Conservation (phyloP, 2,329 filamentous ascomycete genomes). For the Metarhizium brunneum region DNA sequence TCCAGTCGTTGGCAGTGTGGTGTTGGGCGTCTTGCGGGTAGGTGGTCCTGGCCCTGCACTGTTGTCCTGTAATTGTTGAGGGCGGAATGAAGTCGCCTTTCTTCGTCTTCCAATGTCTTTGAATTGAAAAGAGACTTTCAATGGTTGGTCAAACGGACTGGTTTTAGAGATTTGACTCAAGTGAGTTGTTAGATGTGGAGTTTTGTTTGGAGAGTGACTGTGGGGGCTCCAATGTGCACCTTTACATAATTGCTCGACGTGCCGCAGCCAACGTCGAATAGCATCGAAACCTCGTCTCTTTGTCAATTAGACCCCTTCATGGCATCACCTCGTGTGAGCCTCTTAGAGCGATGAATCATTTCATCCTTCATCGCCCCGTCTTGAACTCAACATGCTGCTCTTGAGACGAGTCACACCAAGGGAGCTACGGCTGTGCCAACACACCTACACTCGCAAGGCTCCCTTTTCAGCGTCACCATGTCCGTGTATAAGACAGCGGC, state of each 20-base stretch:
- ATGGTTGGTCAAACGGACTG: too few relatives aligned
- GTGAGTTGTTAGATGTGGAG: too few relatives aligned
- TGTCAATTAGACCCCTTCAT: not conserved
- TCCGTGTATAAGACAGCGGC: constrained; percentile 4
- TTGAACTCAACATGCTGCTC: not conserved
- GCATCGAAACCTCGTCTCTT: too few relatives aligned
- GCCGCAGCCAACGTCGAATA: not conserved
- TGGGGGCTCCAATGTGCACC: not conserved
- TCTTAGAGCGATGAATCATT: not conserved
- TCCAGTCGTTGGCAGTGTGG: too few relatives aligned
- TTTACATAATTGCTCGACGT: not conserved
- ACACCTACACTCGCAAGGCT: not conserved
- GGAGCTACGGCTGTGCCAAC: not conserved
- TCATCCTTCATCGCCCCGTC: not conserved
- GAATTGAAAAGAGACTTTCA: too few relatives aligned
- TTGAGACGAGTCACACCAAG: not conserved
- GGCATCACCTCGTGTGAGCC: not conserved
- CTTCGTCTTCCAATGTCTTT: too few relatives aligned
- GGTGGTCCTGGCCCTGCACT: too few relatives aligned
- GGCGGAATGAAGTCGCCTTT: too few relatives aligned
- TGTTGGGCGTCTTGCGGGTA: too few relatives aligned
- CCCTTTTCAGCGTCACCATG: constrained; percentile 6
- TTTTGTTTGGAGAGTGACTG: too few relatives aligned
- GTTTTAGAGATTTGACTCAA: too few relatives aligned
- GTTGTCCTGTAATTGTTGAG: too few relatives aligned